Evolutionary conservation across 2,329 filamentous ascomycete genomes (phyloP), one percentile per base, ranked within the genome.

Genomic region (Fusarium fujikuroi): DNA sequence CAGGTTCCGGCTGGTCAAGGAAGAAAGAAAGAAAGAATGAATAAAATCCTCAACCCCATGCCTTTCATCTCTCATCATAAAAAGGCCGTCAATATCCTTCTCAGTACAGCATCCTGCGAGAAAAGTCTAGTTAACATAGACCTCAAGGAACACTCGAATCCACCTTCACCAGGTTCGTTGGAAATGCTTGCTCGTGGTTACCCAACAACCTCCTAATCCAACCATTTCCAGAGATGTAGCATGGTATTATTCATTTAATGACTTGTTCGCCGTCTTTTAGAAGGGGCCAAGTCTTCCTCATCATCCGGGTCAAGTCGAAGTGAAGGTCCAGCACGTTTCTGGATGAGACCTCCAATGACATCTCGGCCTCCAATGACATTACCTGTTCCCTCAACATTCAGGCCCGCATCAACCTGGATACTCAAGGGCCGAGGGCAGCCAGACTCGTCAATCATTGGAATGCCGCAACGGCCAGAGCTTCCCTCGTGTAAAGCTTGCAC

Each of bases 361-460:
- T 75, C 64, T 25, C 79, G 78, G 37, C 70, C 79, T 28, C 85
- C 86, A 10, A 88, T 72, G 18, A 87, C 71, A 59, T 88, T 88
- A 16, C 81, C 79, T 5, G 78, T 72, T 0, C 87, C 86, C 42
- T 84, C 79, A 21, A 88, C 80, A 14, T 79, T 82, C 25, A 87
- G 73, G 21, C 85, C 84, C 5, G 87, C 85, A 28, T 84, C 83
- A 18, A 89, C 81, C 32, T 83, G 78, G 37, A 87, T 80, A 30
- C 76, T 78, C 46, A 87, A 74, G 3, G 83, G 83, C 18, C 85
- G 77, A 9, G 83, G 82, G 28, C 79, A 79, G 21, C 85, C 85
- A 16, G 85, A 79, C 59, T 84, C 82, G 60, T 86, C 83, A 44
- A 85, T 82, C 85, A 87, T 85, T 42, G 84, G 84, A 19, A 86